Conservation (phyloP, 1,284 basidiomycete species). For the Dichomitus squalens region DNA sequence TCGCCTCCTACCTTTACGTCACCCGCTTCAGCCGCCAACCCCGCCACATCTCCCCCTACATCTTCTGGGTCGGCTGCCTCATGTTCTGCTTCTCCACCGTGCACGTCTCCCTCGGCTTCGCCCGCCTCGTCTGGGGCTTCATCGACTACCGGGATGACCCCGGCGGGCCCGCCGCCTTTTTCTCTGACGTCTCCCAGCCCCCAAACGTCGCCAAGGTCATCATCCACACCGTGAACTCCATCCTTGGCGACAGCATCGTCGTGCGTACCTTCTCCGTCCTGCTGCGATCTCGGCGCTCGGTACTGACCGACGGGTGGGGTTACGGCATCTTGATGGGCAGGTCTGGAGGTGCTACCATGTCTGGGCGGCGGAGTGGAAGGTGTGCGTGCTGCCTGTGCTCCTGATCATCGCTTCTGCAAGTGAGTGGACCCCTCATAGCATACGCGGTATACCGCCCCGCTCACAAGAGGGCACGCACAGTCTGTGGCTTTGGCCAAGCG, state of each 20-base stretch:
- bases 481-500: constrained; percentile 40
- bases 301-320: background rate
- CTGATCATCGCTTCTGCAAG: constrained; percentile 38
- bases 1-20: constrained; percentile 37
- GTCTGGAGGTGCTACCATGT: constrained; percentile 42
- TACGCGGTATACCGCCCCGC: background rate
- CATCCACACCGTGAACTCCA: constrained; percentile 40
- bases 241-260: constrained; percentile 40
- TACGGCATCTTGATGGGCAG: too few species aligned
- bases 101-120: constrained; percentile 42
- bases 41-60: constrained; percentile 31
- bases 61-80: constrained; percentile 34
- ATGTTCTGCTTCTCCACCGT: constrained; percentile 41
- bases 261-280: constrained; percentile 23
- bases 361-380: constrained; percentile 37
- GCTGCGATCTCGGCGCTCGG: background rate
- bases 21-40: constrained; percentile 33
- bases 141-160: constrained; percentile 35
- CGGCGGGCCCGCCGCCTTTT: constrained; percentile 40
- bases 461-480: constrained; percentile 18
- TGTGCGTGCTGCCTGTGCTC: constrained; percentile 34
- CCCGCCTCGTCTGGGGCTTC: constrained; percentile 42
- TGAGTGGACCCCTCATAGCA: constrained; percentile 14
- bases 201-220: constrained; percentile 42
- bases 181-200: constrained; percentile 41